Conservation (phyloP, 1,139 yeast species). For the Candida sp. region DNA sequence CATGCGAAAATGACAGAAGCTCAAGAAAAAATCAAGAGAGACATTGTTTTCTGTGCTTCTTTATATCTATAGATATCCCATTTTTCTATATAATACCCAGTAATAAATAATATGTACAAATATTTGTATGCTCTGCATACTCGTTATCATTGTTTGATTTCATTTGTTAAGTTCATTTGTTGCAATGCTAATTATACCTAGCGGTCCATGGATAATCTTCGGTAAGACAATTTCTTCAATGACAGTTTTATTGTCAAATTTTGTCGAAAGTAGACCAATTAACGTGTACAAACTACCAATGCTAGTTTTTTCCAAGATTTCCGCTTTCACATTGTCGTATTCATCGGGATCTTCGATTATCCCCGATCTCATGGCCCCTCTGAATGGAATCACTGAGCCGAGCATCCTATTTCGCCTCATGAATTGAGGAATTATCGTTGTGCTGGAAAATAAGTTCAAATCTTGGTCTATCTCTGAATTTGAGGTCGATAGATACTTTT, state of each 20-base stretch:
- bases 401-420: slow-evolving; percentile 31
- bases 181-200: slow-evolving; percentile 20
- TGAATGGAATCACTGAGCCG: slow-evolving; percentile 25
- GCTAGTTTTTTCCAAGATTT: slow-evolving; percentile 22
- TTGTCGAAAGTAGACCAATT: slow-evolving; percentile 33
- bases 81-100: neutral
- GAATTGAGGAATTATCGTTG: slow-evolving; percentile 22
- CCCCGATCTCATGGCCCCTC: slow-evolving; percentile 21
- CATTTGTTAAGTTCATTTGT: slow-evolving; percentile 9
- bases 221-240: slow-evolving; percentile 24
- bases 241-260: slow-evolving; percentile 21
- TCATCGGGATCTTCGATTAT: slow-evolving; percentile 10
- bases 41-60: slow-evolving; percentile 96
- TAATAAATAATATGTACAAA: neutral
- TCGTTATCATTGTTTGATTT: too few relatives aligned
- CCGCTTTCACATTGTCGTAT: slow-evolving; percentile 7
- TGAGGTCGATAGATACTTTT: slow-evolving; percentile 24
- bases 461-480: slow-evolving; percentile 22
- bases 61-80: slow-evolving; percentile 56
- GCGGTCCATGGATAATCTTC: slow-evolving; percentile 25
- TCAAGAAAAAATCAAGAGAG: slow-evolving; percentile 93
- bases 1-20: slow-evolving; percentile 90
- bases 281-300: slow-evolving; percentile 39
- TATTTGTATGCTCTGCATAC: slow-evolving; percentile 1
- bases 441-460: slow-evolving; percentile 14